Percentiles rank a stretch among this genome's conserved stretches.
These are phyloP conservation scores for Ceratobasidium sp. DNA, from an alignment of 1,284 basidiomycete species.

Conservation along the genomic window DNA sequence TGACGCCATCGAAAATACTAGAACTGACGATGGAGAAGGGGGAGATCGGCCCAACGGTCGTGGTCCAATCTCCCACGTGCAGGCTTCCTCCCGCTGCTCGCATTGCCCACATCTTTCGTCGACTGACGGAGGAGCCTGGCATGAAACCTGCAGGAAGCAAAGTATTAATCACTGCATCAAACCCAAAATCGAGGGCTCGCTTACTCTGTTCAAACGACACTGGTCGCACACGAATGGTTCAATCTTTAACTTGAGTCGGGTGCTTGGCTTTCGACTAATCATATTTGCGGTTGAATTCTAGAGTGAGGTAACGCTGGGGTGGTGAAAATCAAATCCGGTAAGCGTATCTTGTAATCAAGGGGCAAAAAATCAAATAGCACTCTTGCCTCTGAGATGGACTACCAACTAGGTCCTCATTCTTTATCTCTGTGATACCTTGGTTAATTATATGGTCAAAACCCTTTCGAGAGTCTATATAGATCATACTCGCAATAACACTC, in stretches of 20 bases:
- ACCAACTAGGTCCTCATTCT: neutral
- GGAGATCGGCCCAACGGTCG: constrained; percentile 26
- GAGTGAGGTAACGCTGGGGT: neutral
- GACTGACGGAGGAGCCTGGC: constrained; percentile 24
- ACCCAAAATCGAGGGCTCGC: neutral
- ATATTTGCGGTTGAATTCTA: neutral
- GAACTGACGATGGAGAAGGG: constrained; percentile 25
- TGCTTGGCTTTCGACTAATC: neutral
- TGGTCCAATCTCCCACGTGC: constrained; percentile 18
- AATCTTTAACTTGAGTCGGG: constrained; percentile 29
- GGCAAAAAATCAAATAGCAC: neutral
- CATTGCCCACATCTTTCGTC: constrained; percentile 30
- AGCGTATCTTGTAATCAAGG: neutral
- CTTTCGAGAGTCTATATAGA: neutral
- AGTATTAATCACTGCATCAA: neutral
- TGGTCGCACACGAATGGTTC: constrained; percentile 20
- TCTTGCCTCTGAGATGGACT: no score
- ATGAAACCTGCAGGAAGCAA: neutral
- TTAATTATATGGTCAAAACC: neutral
- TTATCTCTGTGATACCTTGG: no score
- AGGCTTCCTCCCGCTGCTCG: neutral
- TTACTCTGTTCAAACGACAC: constrained; percentile 5
- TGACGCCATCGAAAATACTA: neutral
- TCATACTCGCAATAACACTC: neutral
- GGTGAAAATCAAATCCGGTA: neutral